Evolutionary conservation across 2,329 filamentous ascomycete genomes (phyloP), one percentile per base, ranked within the genome.

Genomic region (Bipolaris oryzae): DNA sequence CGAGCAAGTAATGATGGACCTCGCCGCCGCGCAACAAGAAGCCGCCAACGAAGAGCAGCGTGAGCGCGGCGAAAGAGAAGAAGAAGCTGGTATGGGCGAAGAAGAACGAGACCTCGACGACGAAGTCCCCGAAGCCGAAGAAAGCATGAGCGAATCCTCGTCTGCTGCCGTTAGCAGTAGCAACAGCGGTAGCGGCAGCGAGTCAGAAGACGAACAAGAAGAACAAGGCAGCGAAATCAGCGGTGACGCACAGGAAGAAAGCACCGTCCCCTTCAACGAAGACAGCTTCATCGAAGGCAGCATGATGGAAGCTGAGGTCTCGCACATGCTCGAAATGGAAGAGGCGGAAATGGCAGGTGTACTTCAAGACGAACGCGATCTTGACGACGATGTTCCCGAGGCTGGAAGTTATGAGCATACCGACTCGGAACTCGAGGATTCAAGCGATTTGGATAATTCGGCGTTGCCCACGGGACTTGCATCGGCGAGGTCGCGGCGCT

Each of bases 1-100:
- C 28, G 90, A 93, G 73, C 84, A 86, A 67, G 78, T 89, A 4
- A 86, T 89, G 54, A 84, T 90, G 69, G 91, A 96, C 71, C 82
- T 96, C 41, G 89, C 89, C 35, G 78, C 79, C 10, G 77, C 77
- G 50, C 79, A 81, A 20, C 86, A 91, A 67, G 75, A 74, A 1
- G 70, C 68, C 23, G 68, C 66, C 2, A 76, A 73, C 33, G 67
- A 68, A 13, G 77, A 74, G 28, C 77, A 70, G 33, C 77, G 78
- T 18, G 80, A 75, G 37, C 76, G 74, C 25, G 76, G 66, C 11
- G 81, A 79, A 15, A 73, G 72, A 57, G 76, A 72, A 20, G 76
- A 72, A 43, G 61, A 69, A 50, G 65, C 67, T 44, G 61, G 62
- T 21, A 68, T 64, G 9, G 48, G 28, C 18, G 53, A 56, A 18